Evolutionary conservation across 2,329 filamentous ascomycete genomes (phyloP).

Genomic region (Zasmidium angulare): DNA sequence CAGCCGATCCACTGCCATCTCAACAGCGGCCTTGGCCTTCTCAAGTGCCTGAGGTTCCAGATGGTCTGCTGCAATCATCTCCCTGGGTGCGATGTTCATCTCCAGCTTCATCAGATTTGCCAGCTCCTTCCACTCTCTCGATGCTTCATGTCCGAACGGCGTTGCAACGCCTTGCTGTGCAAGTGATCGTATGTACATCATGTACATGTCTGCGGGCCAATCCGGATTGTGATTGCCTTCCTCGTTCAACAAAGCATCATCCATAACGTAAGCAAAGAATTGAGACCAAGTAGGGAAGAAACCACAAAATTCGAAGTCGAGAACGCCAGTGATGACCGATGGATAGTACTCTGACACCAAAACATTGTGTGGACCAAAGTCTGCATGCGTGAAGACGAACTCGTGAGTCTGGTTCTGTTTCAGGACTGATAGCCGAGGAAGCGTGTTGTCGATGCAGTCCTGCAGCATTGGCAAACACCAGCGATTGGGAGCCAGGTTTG

Average conservation of each 20-base stretch:
- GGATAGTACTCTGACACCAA: neutral
- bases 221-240: neutral
- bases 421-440: neutral
- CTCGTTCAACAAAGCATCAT: neutral
- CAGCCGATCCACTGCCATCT: neutral
- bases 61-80: neutral
- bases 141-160: neutral
- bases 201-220: neutral
- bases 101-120: neutral
- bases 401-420: neutral
- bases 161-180: neutral
- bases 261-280: neutral
- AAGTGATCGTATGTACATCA: neutral
- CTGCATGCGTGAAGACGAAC: neutral
- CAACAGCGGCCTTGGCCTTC: neutral
- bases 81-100: neutral
- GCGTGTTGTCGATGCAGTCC: neutral
- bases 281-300: neutral
- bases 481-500: neutral
- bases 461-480: neutral
- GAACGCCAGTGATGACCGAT: neutral
- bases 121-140: neutral
- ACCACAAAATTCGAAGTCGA: neutral
- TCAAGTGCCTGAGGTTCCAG: neutral
- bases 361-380: neutral